Evolutionary conservation across 495 filamentous ascomycete species (phyloP).

Genomic region (Neurospora sp.): DNA sequence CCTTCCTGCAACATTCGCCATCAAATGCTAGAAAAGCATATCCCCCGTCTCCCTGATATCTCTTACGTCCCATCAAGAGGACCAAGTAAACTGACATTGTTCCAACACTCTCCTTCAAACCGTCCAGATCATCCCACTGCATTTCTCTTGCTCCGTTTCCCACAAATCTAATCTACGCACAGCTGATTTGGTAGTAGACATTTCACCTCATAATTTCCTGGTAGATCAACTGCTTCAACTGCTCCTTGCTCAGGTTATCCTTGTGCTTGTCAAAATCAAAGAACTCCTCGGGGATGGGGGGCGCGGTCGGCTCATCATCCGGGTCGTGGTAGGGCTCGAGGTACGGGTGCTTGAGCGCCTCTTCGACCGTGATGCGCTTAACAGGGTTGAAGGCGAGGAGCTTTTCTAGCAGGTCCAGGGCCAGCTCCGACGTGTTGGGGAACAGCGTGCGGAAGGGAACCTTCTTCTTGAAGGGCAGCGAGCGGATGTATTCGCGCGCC

Average conservation of each 20-base stretch:
- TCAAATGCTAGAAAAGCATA: background rate
- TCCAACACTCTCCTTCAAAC: background rate
- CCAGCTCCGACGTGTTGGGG: slow-evolving; percentile 90
- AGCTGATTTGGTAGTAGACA: background rate
- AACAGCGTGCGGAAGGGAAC: slow-evolving; percentile 96
- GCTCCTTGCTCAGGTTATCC: slow-evolving; percentile 95
- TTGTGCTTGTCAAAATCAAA: slow-evolving; percentile 99
- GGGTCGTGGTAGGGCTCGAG: slow-evolving; percentile 98
- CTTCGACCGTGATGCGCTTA: slow-evolving; percentile 96
- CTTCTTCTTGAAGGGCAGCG: slow-evolving; percentile 99
- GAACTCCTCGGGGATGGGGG: slow-evolving; percentile 95
- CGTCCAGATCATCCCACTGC: background rate
- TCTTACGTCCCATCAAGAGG: background rate
- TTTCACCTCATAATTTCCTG: slow-evolving; percentile 92
- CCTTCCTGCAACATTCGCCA: background rate
- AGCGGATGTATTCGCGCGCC: slow-evolving; percentile 96
- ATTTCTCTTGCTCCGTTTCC: background rate
- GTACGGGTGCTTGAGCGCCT: slow-evolving; percentile 94
- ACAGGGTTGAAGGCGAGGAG: slow-evolving; percentile 96
- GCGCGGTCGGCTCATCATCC: slow-evolving; percentile 94
- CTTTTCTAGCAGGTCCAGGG: slow-evolving; percentile 89
- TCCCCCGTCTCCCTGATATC: background rate
- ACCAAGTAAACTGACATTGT: slow-evolving; percentile 1
- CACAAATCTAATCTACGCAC: background rate
- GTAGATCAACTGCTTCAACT: slow-evolving; percentile 93